Evolutionary conservation across 108 stramenopile genomes (phyloP).

Genomic region (Nitzschia sp.): DNA sequence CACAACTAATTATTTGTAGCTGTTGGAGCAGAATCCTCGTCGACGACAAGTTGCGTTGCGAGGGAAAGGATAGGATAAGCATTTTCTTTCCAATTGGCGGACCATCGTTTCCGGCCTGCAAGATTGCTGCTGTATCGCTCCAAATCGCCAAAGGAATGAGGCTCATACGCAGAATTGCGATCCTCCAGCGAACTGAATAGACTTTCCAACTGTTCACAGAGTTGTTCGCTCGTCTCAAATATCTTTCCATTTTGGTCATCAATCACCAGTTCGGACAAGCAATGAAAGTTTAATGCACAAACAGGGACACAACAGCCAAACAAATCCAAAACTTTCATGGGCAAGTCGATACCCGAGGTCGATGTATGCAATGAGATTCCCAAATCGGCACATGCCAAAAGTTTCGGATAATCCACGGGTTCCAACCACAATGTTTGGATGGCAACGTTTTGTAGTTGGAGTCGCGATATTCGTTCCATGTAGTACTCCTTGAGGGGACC

Average conservation of each 20-base stretch:
- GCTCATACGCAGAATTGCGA: background rate
- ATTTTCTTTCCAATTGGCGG: slow-evolving; percentile 78
- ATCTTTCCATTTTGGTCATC: slow-evolving; percentile 86
- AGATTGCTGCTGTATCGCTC: slow-evolving; percentile 57
- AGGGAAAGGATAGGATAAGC: slow-evolving; percentile 59
- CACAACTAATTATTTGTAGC: too few relatives aligned
- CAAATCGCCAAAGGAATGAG: slow-evolving; percentile 54
- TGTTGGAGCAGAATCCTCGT: too few relatives aligned
- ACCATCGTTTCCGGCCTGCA: slow-evolving; percentile 67
- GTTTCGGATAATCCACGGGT: slow-evolving; percentile 89
- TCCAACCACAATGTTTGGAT: slow-evolving; percentile 94
- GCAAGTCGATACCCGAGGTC: slow-evolving; percentile 95
- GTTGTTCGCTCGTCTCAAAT: slow-evolving; percentile 63
- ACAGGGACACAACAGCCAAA: slow-evolving; percentile 97
- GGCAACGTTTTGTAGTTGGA: slow-evolving; percentile 41
- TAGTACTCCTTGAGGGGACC: slow-evolving; percentile 89
- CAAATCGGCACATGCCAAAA: slow-evolving; percentile 87
- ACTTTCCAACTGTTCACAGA: slow-evolving; percentile 62
- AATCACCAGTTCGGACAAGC: slow-evolving; percentile 89
- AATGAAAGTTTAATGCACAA: slow-evolving; percentile 85
- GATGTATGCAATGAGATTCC: slow-evolving; percentile 97
- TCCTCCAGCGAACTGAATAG: slow-evolving; percentile 52
- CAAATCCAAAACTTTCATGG: slow-evolving; percentile 99
- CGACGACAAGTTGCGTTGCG: too few relatives aligned
- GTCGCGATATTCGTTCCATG: slow-evolving; percentile 61